Base-by-base conservation (phyloP, 768 basidiomycete species). In the Hericium coralloides region DNA sequence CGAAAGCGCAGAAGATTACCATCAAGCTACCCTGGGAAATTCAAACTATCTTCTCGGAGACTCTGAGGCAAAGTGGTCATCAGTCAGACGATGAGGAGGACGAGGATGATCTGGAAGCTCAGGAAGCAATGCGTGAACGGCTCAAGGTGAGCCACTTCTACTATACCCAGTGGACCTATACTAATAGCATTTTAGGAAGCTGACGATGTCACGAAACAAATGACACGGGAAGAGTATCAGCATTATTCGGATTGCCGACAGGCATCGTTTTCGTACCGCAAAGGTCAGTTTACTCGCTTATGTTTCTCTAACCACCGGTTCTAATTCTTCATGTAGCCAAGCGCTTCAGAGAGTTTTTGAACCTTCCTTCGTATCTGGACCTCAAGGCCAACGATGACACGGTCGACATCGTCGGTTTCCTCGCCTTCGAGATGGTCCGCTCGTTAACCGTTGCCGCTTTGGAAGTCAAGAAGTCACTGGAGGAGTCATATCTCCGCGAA, bases 21-120 rank as follows among this genome's bases (percentile, higher is more conserved):
- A 92, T 98, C 65, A 95, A 95, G 71, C 80, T 97, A 3, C 92
- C 95, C 43, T 98, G 95, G 95, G 95, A 98, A 68, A 84, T 97
- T 10, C 83, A 84, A 2, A 95, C 92, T 0, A 87, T 94, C 26
- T 98, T 93, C 66, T 87, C 89, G 3, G 95, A 97, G 66, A 87
- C 90, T 17, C 76, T 98, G 18, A 63, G 39, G 48, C 62, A 63
- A 50, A 63, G 60, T 22, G 62, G 62, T 9, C 60, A 63, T 43
- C 89, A 92, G 52, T 86, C 85, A n/a, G 93, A 95, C 61, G 91
- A 93, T 58, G 93, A 95, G 67, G 93, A 95, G 67, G 95, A 97
- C 64, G 94, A 95, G 61, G 94, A 95, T 63, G 94, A 95, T 63
- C 84, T 94, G 26, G 95, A 97, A 69, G 95, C 95, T 0, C 90